Evolutionary conservation across 805 yeast genomes (phyloP), one percentile per base, ranked within the genome.

Genomic region (Candida yuanshanica): DNA sequence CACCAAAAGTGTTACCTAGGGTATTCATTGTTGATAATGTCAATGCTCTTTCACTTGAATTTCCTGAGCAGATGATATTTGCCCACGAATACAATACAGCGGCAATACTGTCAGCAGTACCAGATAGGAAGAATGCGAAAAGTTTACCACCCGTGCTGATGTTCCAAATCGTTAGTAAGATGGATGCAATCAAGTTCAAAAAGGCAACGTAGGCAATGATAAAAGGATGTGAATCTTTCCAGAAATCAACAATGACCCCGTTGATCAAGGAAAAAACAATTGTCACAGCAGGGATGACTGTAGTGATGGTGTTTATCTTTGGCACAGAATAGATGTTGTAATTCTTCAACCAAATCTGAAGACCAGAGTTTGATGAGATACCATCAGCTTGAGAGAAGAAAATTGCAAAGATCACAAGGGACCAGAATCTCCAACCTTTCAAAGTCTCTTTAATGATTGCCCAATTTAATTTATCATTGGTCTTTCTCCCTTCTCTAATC

Each of bases 71-170:
- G 29, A 77, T 75, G 55, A 75, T 81, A 48, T 74, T 74, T 39
- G 70, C 71, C 80, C 81, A 77, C 13, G 77, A 68, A 53, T 76
- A 78, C n/a, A 76, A 56, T 1, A 74, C 77, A 0, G 82, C 77
- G 1, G 82, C 80, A 71, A 72, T 72, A 12, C 81, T 77, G 75
- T 79, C 71, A 7, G 79, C 80, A 42, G 72, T 69, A 55, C 75
- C 77, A 45, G 74, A 78, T 32, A 77, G 56, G 52, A 75, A 67
- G 59, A 68, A 78, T 1, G 79, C 83, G 60, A 74, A 77, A 79
- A 81, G 76, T 50, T 74, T 77, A 5, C 77, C 78, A 8, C 67
- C 49, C 48, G 74, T 75, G 2, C 73, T 66, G 8, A 78, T 74
- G 36, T 70, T 36, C 83, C 83, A 78, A 9, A 45, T 22, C 13